phyloP scores from a whole-genome alignment of 2,329 filamentous ascomycete genomes.

The Coniochaeta prunicola region DNA sequence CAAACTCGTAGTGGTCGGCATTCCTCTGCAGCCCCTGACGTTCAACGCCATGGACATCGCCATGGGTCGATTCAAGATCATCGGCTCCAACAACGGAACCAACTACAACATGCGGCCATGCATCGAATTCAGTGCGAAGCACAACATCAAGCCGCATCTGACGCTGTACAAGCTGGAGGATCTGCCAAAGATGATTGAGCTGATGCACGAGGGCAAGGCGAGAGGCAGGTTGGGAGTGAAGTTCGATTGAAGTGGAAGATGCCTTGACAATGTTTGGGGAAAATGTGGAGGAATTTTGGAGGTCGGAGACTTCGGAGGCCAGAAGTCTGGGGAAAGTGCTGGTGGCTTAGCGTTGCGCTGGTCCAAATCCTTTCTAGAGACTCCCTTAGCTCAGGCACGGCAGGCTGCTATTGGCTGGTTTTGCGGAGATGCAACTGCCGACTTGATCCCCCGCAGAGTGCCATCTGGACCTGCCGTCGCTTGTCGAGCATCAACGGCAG shows the following conservation, averaged over 20 bases:
- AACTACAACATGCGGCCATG: slow-evolving; percentile 8
- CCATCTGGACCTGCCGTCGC: neutral
- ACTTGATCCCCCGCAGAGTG: neutral
- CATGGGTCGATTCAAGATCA: slow-evolving; percentile 8
- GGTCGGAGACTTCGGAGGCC: neutral
- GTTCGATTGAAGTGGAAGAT: slow-evolving; percentile 12
- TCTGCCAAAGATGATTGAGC: neutral
- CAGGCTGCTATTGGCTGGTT: neutral
- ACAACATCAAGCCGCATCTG: slow-evolving; percentile 9
- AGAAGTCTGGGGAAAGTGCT: neutral
- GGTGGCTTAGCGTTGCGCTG: neutral
- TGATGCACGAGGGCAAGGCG: neutral
- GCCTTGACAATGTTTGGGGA: neutral
- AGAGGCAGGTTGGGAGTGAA: neutral
- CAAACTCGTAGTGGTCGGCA: slow-evolving; percentile 7
- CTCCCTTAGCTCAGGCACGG: neutral
- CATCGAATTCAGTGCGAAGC: slow-evolving; percentile 8
- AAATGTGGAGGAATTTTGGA: neutral
- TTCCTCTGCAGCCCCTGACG: slow-evolving; percentile 5
- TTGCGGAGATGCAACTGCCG: neutral
- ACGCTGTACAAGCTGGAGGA: neutral
- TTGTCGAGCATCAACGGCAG: neutral
- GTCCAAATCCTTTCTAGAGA: neutral
- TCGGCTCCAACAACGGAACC: slow-evolving; percentile 10
- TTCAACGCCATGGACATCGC: slow-evolving; percentile 7